Base-by-base conservation (phyloP, 257 asterid species). In the Asclepias syriaca region DNA sequence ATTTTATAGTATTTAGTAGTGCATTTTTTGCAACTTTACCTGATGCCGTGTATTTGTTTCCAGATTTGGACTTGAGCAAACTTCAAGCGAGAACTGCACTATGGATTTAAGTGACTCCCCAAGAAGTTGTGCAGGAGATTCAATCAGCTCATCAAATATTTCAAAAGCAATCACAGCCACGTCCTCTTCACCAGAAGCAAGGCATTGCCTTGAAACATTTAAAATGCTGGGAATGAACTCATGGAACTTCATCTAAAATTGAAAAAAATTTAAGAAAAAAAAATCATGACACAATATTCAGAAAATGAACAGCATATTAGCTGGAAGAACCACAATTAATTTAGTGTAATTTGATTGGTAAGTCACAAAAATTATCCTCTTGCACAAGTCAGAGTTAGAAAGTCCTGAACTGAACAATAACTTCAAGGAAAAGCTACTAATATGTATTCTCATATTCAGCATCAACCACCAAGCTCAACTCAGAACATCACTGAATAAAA, bases 51-150 rank as follows among this genome's bases (percentile, higher is more conserved):
- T 94, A 78, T 80, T 94, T 39, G 96, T 61, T 72, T 91, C 97
- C 78, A 94, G 85, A 78, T 76, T 89, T 67, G 90, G 77, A 80
- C 91, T 91, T 53, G 97, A 83, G 82, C 97, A 91, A 81, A 94
- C 97, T 83, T 92, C 99, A 72, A 95, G 98, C 71, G 99, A 88
- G 80, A 95, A 92, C 50, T 92, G 99, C 77, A 95, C 97, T 64
- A 95, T 95, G 72, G 97, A 80, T 82, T 87, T 95, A 40, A 95
- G 96, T 54, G 99, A 95, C 51, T 95, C 98, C 73, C 99, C 99
- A 75, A 95, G 97, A 79, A 95, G 89, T 67, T 98, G 99, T 65
- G 97, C 98, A 72, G 99, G 99, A 69, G 98, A 95, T 91, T 95
- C 99, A 14, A 95, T 95, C 73, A 95, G 85, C 87, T 95, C 99